A percentile compares a stretch with the other conserved stretches of the same genome.
Conservation (phyloP, 768 basidiomycete genomes). For the Serendipita sp. region DNA sequence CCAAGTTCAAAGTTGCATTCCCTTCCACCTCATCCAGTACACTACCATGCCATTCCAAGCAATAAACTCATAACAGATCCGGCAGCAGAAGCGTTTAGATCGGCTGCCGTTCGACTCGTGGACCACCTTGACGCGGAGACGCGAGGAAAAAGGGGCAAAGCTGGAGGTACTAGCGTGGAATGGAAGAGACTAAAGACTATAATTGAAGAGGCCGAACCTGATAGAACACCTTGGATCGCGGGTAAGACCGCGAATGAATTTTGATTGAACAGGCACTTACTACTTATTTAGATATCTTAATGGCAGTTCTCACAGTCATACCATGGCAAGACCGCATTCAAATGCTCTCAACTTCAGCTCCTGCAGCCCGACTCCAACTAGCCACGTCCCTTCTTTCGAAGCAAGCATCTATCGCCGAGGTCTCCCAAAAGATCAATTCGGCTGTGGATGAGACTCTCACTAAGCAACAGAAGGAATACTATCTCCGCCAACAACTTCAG, state of each 20-base stretch:
- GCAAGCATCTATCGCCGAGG: slow-evolving; percentile 61
- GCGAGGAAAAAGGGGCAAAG: slow-evolving; percentile 25
- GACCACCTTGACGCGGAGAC: slow-evolving; percentile 33
- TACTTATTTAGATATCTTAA: slow-evolving; percentile 25
- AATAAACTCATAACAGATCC: slow-evolving; percentile 33
- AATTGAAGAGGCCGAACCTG: slow-evolving; percentile 53
- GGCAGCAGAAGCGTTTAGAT: slow-evolving; percentile 48
- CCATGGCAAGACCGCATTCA: slow-evolving; percentile 7
- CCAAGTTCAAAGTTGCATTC: slow-evolving; percentile 17
- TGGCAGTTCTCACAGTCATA: slow-evolving; percentile 1
- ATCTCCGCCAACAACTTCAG: slow-evolving; percentile 66
- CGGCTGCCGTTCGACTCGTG: slow-evolving; percentile 45
- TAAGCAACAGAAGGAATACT: slow-evolving; percentile 77
- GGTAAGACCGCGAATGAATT: slow-evolving; percentile 29
- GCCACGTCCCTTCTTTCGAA: slow-evolving; percentile 60
- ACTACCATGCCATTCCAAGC: slow-evolving; percentile 19
- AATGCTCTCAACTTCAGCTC: slow-evolving; percentile 39
- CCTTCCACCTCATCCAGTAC: slow-evolving; percentile 31
- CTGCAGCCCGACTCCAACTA: slow-evolving; percentile 45
- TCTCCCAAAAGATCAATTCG: slow-evolving; percentile 62
- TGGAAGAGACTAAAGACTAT: slow-evolving; percentile 53
- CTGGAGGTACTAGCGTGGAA: slow-evolving; percentile 35
- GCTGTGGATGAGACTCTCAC: slow-evolving; percentile 73
- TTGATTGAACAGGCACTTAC: background rate
- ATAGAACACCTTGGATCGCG: slow-evolving; percentile 59